Evolutionary conservation across 2,329 filamentous ascomycete genomes (phyloP), one percentile per base, ranked within the genome.

Genomic region (Didymella segeticola): DNA sequence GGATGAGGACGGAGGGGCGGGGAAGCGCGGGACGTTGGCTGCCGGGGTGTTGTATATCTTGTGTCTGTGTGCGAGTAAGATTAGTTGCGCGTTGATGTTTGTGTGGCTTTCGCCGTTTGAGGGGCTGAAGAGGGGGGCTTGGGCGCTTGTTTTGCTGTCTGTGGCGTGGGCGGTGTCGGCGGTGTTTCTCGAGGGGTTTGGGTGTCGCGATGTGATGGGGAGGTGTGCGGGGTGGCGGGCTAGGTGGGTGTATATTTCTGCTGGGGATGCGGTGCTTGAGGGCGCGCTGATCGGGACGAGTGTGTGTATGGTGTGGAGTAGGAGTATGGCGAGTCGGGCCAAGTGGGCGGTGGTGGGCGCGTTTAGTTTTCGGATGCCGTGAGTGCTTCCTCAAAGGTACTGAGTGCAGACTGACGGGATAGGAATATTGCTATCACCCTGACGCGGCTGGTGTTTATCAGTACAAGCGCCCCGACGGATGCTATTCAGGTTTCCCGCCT

Each of bases 341-440:
- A 61, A 62, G 41, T 15, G 38, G 8, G 53, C 52, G 5, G 60
- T 64, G n/a, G 46, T 64, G 2, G 56, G 51, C 10, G 58, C 51
- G 1, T 63, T 63, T 25, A n/a, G 41, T 2, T 58, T 51, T 19
- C 48, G 60, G 5, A 4, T 63, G 4, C 56, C 36, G 33, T 36
- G n/a, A 14, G 33, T 36, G n/a, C n/a, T n/a, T n/a, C n/a, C n/a
- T n/a, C n/a, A n/a, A n/a, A n/a, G n/a, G n/a, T n/a, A n/a, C n/a
- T n/a, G n/a, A n/a, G n/a, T n/a, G n/a, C n/a, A n/a, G 9, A 17
- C 31, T 34, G 31, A 34, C 31, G 17, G 20, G 17, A 22, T 5
- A 36, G 33, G n/a, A 53, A 56, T 19, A 39, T 58, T 9, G 22
- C n/a, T 15, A 19, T 53, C 12, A 50, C 50, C 10, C 29, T 47